Conservation (phyloP, 306 rosid species). For the Hylodesmum podocarpum region DNA sequence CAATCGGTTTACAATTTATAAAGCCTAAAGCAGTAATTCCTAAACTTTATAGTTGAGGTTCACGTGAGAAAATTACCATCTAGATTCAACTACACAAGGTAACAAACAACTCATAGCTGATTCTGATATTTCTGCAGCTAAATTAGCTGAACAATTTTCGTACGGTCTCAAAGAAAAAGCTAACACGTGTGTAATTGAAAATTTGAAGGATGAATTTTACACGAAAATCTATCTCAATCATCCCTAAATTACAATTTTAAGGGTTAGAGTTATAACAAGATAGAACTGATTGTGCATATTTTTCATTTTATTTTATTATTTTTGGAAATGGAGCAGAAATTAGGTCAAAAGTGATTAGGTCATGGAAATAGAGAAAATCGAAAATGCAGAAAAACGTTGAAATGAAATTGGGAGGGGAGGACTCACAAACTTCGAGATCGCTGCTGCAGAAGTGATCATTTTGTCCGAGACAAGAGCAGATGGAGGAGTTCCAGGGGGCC, state of each 20-base stretch:
- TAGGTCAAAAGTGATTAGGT: not conserved
- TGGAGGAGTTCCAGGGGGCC: constrained; percentile 66
- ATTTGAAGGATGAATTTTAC: too few species aligned
- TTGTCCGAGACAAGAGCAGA: constrained; percentile 83
- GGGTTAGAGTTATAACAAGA: too few species aligned
- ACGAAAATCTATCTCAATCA: not conserved
- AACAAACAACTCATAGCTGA: not conserved
- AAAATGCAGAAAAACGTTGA: too few species aligned
- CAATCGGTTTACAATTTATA: not conserved
- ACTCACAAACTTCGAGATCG: constrained; percentile 98
- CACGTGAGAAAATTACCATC: not conserved
- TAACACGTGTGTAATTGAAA: not conserved
- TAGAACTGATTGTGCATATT: too few species aligned
- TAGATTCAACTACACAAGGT: not conserved
- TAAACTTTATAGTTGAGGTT: not conserved
- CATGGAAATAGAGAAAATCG: not conserved
- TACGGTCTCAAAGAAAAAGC: not conserved
- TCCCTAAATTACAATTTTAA: constrained; percentile 2
- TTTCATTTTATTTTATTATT: too few species aligned
- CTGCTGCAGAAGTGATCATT: constrained; percentile 88
- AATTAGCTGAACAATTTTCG: not conserved
- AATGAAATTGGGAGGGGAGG: not conserved
- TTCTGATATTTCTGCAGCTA: not conserved
- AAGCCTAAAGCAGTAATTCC: not conserved
- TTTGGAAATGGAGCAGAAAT: not conserved